Evolutionary conservation across 352 stramenopile genomes (phyloP).

Genomic region (Albugo laibachii): DNA sequence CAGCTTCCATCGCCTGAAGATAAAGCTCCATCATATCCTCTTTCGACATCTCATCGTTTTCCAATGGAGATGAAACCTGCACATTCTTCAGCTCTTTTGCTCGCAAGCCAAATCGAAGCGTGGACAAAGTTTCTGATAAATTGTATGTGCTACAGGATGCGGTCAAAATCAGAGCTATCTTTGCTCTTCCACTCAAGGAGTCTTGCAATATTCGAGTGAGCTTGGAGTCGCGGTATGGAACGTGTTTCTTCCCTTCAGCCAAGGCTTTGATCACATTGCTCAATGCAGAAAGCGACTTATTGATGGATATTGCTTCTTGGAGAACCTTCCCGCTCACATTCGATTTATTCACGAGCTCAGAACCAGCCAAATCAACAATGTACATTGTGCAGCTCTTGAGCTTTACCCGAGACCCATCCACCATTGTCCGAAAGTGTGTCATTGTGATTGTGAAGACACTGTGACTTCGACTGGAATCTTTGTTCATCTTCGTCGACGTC

Average conservation of each 20-base stretch:
- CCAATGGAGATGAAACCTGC: conserved; percentile 13
- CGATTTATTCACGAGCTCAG: conserved; percentile 73
- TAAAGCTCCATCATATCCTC: conserved; percentile 37
- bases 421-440: conserved; percentile 9
- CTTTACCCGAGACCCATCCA: conserved; percentile 1
- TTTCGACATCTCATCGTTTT: too few species aligned
- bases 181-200: conserved; percentile 80
- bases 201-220: conserved; percentile 76
- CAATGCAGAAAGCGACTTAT: conserved; percentile 65
- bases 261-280: conserved; percentile 77
- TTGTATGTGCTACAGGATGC: conserved; percentile 70
- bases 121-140: conserved; percentile 62
- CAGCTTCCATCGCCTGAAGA: conserved; percentile 37
- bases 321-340: conserved; percentile 52
- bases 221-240: conserved; percentile 68
- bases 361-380: conserved; percentile 69
- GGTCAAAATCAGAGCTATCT: conserved; percentile 92
- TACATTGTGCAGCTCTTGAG: conserved; percentile 45
- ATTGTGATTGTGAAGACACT: conserved; percentile 45
- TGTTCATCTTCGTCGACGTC: conserved; percentile 80
- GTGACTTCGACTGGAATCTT: conserved; percentile 66
- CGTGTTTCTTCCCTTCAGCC: conserved; percentile 46
- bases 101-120: conserved; percentile 41
- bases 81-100: conserved; percentile 74
- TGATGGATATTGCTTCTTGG: conserved; percentile 74